These are phyloP conservation scores for Phalaenopsis aphrodite DNA, from an alignment of 106 monocot genomes.

Conservation along the genomic window DNA sequence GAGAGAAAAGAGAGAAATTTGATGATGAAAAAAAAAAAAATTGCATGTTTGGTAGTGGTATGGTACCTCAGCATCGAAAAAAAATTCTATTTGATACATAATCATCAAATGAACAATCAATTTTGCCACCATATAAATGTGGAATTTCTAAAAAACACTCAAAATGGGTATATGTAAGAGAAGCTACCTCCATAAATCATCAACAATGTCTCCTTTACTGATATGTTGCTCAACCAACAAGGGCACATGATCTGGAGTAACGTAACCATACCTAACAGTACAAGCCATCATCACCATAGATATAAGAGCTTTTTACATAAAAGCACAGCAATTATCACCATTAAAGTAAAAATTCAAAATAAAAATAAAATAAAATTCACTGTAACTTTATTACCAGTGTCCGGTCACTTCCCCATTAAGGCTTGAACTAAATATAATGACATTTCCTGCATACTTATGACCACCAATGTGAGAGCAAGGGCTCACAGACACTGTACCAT, in stretches of 20 bases:
- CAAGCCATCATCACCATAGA: background rate
- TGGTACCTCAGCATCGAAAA: background rate
- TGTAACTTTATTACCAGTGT: conserved; percentile 56
- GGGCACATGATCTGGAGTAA: conserved; percentile 82
- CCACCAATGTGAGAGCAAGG: conserved; percentile 91
- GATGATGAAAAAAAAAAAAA: background rate
- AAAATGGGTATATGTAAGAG: background rate
- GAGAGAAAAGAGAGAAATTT: background rate
- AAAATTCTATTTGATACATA: background rate
- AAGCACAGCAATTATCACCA: background rate
- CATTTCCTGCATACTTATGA: conserved; percentile 97
- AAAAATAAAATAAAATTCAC: background rate
- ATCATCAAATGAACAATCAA: background rate
- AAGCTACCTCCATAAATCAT: conserved; percentile 68
- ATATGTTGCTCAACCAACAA: conserved; percentile 79
- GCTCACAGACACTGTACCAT: conserved; percentile 61
- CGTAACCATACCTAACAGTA: conserved; percentile 82
- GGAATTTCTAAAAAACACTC: background rate
- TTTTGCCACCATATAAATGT: background rate
- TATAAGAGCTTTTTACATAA: background rate
- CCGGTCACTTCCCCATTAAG: conserved; percentile 61
- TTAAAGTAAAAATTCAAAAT: background rate
- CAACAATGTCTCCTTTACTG: conserved; percentile 63
- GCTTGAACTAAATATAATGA: conserved; percentile 62
- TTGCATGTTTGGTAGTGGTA: background rate